A percentile compares a stretch with the other conserved stretches of the same genome.
These are phyloP conservation scores for Nemania abortiva DNA, from an alignment of 2,329 filamentous ascomycete species.

Conservation along the genomic window DNA sequence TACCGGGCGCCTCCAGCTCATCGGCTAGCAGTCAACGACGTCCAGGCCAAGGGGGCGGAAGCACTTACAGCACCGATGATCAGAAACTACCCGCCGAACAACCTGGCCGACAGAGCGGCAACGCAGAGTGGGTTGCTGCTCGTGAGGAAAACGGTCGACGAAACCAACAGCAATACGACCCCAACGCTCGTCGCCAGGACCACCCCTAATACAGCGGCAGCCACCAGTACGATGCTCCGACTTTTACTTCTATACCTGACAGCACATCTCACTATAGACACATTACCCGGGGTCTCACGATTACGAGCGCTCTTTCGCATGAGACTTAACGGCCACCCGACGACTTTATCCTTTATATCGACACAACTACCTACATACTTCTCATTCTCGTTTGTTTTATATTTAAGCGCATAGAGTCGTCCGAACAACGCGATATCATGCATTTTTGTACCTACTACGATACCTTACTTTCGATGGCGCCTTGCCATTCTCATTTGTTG, in stretches of 20 bases:
- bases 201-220: conserved; percentile 25
- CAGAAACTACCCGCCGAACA: conserved; percentile 72
- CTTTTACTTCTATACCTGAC: neutral
- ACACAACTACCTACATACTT: conserved; percentile 5
- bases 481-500: conserved; percentile 46
- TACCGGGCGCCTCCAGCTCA: conserved; percentile 61
- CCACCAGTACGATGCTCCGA: neutral
- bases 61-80: conserved; percentile 59
- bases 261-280: neutral
- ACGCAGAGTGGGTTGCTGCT: conserved; percentile 64
- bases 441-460: conserved; percentile 32
- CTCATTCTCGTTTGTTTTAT: conserved; percentile 32
- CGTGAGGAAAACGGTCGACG: conserved; percentile 58
- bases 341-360: conserved; percentile 9
- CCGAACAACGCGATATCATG: neutral
- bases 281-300: neutral
- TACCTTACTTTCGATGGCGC: conserved; percentile 36
- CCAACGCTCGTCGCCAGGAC: conserved; percentile 57
- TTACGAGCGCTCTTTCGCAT: neutral
- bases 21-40: conserved; percentile 37
- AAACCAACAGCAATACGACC: conserved; percentile 56
- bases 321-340: conserved; percentile 7
- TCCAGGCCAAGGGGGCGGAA: conserved; percentile 14
- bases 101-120: conserved; percentile 64
- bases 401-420: conserved; percentile 10